These are phyloP conservation scores for Populus pruinosa DNA, from an alignment of 345 rosid genomes.

Conservation along the genomic window DNA sequence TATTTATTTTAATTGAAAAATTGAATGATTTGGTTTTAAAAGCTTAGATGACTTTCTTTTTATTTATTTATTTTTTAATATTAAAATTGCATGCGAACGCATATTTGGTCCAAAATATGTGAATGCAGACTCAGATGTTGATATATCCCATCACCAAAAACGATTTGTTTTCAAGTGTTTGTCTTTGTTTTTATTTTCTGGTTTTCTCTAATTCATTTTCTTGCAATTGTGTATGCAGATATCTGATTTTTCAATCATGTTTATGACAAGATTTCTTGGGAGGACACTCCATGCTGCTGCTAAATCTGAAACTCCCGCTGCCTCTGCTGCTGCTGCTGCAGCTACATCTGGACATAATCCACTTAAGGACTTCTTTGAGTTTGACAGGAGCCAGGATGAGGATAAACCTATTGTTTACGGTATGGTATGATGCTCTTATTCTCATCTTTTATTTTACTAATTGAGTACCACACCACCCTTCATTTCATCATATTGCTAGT, in stretches of 20 bases:
- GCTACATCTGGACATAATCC: slow-evolving; percentile 48
- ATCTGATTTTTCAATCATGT: slow-evolving; percentile 36
- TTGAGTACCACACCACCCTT: not conserved
- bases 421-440: slow-evolving; percentile 10
- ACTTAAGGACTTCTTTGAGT: slow-evolving; percentile 80
- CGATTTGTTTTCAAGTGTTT: not conserved
- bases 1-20: too few relatives aligned
- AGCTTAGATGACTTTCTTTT: not conserved
- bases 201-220: not conserved
- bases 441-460: not conserved
- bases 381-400: slow-evolving; percentile 61
- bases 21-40: not conserved
- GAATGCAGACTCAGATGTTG: not conserved
- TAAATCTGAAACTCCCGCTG: slow-evolving; percentile 51
- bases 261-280: slow-evolving; percentile 59
- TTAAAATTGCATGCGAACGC: not conserved
- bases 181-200: not conserved
- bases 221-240: slow-evolving; percentile 9
- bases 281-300: slow-evolving; percentile 62
- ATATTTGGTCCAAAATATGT: not conserved
- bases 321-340: slow-evolving; percentile 46
- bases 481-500: not conserved
- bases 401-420: slow-evolving; percentile 74
- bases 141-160: not conserved
- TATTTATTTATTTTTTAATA: too few relatives aligned